Evolutionary conservation across 345 rosid genomes (phyloP), one percentile per base, ranked within the genome.

Genomic region (Zanthoxylum bungeanum): DNA sequence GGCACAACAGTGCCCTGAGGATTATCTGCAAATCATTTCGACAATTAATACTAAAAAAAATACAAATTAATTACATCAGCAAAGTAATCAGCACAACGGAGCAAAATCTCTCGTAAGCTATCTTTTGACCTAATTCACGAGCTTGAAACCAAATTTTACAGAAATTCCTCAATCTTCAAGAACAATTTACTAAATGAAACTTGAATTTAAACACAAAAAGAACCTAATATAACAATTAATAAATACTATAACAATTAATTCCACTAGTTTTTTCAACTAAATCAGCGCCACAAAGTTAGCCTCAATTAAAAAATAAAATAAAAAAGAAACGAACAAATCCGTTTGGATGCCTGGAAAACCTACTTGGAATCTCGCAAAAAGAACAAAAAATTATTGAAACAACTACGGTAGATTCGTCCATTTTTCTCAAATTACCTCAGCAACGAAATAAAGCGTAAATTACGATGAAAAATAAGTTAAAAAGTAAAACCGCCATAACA

Each of bases 1-100:
- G 90, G 95, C 47, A 83, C 86, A 73, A 22, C 73, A 28, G 44
- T 47, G 27, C 82, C 89, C 70, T 79, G 90, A 39, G 72, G 78
- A 76, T 75, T 85, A 25, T 78, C 84, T 75, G 70, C 81, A 60
- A 39, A 30, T 33, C 8, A 40, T 51, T 73, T 69, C 55, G 42
- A 65, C 22, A 58, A 39, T 52, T 52, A 27, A n/a, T 40, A 44
- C 31, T 68, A 31, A 21, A 50, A 34, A 28, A 57, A 69, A 34
- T 27, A 28, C 36, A 27, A 47, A 30, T 19, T 14, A 50, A 46
- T 42, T n/a, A 17, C 19, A 22, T 70, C 30, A 56, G 27, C 30
- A 9, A 16, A 12, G 19, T 12, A 44, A 44, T 44, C 49, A 4
- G 49, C 6, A 27, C 5, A 46, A 65, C 2, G 36, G 4, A 47